phyloP scores from a whole-genome alignment of 352 stramenopile genomes.

The Globisporangium sylvaticum region DNA sequence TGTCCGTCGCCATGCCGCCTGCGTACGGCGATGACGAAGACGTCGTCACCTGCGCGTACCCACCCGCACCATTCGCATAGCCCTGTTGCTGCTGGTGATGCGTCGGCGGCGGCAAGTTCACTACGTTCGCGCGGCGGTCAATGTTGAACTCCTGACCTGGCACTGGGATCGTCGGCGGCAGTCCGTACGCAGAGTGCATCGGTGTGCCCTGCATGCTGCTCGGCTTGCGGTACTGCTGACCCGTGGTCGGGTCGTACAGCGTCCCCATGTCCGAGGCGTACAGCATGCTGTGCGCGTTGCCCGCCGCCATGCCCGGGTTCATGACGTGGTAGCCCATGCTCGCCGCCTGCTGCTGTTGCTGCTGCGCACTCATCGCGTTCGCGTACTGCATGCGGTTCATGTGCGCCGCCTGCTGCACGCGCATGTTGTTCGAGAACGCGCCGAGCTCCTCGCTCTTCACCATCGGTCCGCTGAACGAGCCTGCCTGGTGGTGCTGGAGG shows the following conservation, averaged over 20 bases:
- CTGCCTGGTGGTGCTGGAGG: not conserved
- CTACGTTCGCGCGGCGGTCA: slow-evolving; percentile 42
- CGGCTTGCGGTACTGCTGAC: slow-evolving; percentile 45
- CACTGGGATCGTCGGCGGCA: slow-evolving; percentile 24
- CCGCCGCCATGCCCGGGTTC: slow-evolving; percentile 11
- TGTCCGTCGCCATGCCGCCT: slow-evolving; percentile 18
- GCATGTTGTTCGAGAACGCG: slow-evolving; percentile 41
- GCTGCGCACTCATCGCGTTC: slow-evolving; percentile 24
- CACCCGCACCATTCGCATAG: not conserved
- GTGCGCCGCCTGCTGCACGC: slow-evolving; percentile 32
- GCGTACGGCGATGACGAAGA: slow-evolving; percentile 10
- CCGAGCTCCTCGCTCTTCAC: slow-evolving; percentile 69
- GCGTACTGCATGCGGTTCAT: slow-evolving; percentile 21
- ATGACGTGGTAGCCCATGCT: slow-evolving; percentile 19
- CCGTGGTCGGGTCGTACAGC: slow-evolving; percentile 49
- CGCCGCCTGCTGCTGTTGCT: slow-evolving; percentile 20
- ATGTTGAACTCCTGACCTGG: slow-evolving; percentile 31
- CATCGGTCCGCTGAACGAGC: slow-evolving; percentile 40
- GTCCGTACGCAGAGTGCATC: slow-evolving; percentile 26
- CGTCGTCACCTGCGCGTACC: not conserved
- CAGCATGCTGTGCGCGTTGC: slow-evolving; percentile 28
- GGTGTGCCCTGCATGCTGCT: slow-evolving; percentile 22
- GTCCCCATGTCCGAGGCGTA: slow-evolving; percentile 39
- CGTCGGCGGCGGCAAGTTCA: slow-evolving; percentile 28
- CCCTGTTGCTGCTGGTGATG: slow-evolving; percentile 2